Conservation (phyloP, 2,329 filamentous ascomycete species). For the Cladosporium austrohemisphaericum region DNA sequence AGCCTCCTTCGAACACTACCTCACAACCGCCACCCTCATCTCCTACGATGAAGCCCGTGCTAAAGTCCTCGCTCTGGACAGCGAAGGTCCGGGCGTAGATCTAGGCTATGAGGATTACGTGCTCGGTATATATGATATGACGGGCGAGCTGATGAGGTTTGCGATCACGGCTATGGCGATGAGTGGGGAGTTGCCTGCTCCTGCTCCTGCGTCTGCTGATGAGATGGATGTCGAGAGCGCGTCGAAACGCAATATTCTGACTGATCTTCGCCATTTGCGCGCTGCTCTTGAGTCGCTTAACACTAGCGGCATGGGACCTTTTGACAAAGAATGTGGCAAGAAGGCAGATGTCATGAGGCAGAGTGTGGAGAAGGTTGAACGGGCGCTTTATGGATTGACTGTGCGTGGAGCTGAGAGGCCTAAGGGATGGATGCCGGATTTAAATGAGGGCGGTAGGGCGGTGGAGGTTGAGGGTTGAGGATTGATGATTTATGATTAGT, state of each 20-base stretch:
- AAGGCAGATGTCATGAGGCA: slow-evolving; percentile 84
- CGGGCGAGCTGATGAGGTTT: slow-evolving; percentile 95
- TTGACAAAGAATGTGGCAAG: slow-evolving; percentile 63
- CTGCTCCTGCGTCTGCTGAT: slow-evolving; percentile 17
- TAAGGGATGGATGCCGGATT: slow-evolving; percentile 85
- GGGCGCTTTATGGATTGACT: slow-evolving; percentile 78
- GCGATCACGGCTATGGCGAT: slow-evolving; percentile 84
- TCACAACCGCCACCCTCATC: slow-evolving; percentile 72
- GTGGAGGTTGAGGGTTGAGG: slow-evolving; percentile 38
- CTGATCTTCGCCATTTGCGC: slow-evolving; percentile 75
- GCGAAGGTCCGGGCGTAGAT: slow-evolving; percentile 49
- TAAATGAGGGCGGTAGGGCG: slow-evolving; percentile 37
- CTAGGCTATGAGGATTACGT: slow-evolving; percentile 82
- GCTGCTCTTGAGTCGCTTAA: slow-evolving; percentile 72
- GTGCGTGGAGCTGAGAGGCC: slow-evolving; percentile 86
- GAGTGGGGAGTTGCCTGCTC: slow-evolving; percentile 51
- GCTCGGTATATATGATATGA: slow-evolving; percentile 87
- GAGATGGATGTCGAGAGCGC: slow-evolving; percentile 36
- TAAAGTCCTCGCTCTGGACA: slow-evolving; percentile 36
- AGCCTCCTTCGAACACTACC: slow-evolving; percentile 81
- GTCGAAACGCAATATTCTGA: slow-evolving; percentile 60
- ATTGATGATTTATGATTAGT: not conserved
- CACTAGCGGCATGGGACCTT: slow-evolving; percentile 48
- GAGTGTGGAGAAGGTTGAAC: slow-evolving; percentile 93
- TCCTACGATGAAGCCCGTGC: slow-evolving; percentile 57